A percentile compares a stretch with the other conserved stretches of the same genome.
These are phyloP conservation scores for Komagataea norvegica DNA, from an alignment of 1,139 yeast species.

Conservation along the genomic window DNA sequence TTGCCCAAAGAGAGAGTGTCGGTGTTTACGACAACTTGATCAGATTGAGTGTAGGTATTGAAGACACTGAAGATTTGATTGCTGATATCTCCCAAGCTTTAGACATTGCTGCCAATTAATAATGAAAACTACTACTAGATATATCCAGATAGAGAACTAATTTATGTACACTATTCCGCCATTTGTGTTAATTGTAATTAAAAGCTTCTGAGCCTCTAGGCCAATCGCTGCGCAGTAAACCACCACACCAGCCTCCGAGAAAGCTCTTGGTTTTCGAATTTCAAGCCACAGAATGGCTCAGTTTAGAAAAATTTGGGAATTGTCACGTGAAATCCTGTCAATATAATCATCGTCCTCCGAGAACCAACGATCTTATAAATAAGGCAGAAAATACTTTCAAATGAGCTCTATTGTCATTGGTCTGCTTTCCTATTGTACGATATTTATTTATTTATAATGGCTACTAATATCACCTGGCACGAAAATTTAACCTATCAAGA, in stretches of 20 bases:
- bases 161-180: neutral
- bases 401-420: neutral
- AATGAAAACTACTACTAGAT: neutral
- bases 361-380: neutral
- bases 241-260: constrained; percentile 4
- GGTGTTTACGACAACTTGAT: constrained; percentile 82
- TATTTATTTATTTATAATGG: constrained; percentile 44
- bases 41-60: constrained; percentile 84
- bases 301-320: constrained; percentile 4
- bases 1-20: constrained; percentile 69
- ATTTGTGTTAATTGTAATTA: neutral
- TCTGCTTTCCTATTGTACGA: neutral
- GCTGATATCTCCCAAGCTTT: constrained; percentile 28
- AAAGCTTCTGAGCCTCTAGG: too few species aligned
- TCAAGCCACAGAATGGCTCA: constrained; percentile 14
- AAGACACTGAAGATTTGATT: constrained; percentile 73
- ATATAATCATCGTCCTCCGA: neutral
- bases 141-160: neutral
- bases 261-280: too few species aligned
- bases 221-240: neutral
- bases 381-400: neutral
- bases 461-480: constrained; percentile 96
- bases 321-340: constrained; percentile 27
- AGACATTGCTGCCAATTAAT: constrained; percentile 1
- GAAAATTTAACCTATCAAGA: constrained; percentile 80